Evolutionary conservation across 2,329 filamentous ascomycete species (phyloP).

Genomic region (Verticillium nubilum): DNA sequence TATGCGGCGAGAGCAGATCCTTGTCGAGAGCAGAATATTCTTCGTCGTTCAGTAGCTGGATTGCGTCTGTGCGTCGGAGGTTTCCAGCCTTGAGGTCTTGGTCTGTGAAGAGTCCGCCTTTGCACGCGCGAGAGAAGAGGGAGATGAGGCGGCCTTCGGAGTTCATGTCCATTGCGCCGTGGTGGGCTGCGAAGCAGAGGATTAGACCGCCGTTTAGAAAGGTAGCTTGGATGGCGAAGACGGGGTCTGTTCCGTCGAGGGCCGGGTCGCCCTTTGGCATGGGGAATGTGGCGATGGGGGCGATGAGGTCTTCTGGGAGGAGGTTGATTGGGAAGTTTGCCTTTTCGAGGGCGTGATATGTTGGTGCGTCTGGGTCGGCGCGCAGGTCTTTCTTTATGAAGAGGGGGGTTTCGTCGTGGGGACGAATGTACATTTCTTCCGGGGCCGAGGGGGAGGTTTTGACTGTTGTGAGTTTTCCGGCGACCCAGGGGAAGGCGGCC

Average conservation of each 20-base stretch:
- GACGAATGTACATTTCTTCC: constrained; percentile 32
- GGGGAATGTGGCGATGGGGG: constrained; percentile 12
- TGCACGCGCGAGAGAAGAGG: constrained; percentile 44
- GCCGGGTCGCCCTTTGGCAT: neutral
- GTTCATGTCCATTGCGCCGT: constrained; percentile 44
- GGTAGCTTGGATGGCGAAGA: constrained; percentile 8
- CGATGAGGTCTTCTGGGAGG: constrained; percentile 38
- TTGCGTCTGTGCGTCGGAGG: constrained; percentile 24
- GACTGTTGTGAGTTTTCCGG: constrained; percentile 36
- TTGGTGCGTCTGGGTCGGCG: constrained; percentile 24
- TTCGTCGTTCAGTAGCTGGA: constrained; percentile 27
- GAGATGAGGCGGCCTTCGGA: constrained; percentile 40
- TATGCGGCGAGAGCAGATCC: neutral
- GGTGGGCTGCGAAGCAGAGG: constrained; percentile 41
- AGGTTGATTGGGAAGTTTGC: constrained; percentile 39
- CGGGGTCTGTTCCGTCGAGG: neutral
- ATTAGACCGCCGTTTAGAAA: constrained; percentile 39
- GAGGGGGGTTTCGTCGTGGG: constrained; percentile 21
- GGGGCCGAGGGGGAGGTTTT: constrained; percentile 17
- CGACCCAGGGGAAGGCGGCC: constrained; percentile 37
- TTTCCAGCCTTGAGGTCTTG: constrained; percentile 40
- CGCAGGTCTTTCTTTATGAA: constrained; percentile 38
- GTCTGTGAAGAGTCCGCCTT: constrained; percentile 33
- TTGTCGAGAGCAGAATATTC: neutral
- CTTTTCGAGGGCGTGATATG: constrained; percentile 28